These are phyloP conservation scores for Rhodotorula glutinis DNA, from an alignment of 1,284 basidiomycete species.

Conservation along the genomic window DNA sequence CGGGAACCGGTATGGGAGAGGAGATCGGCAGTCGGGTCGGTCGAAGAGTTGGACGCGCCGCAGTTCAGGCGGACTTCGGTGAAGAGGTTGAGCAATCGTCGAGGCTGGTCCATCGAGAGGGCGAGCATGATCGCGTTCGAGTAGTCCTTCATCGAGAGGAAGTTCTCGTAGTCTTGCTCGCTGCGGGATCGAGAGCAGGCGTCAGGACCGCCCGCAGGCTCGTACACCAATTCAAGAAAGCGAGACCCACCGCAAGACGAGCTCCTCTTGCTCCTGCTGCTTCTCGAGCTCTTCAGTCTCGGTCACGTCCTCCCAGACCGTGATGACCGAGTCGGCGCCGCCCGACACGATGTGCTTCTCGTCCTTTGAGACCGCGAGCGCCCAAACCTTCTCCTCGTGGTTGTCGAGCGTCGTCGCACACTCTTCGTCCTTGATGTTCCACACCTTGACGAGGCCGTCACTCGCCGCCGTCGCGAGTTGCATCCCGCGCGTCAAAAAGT, in stretches of 20 bases:
- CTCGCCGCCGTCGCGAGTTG: slow-evolving; percentile 85
- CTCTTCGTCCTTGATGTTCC: slow-evolving; percentile 86
- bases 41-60: slow-evolving; percentile 9
- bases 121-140: slow-evolving; percentile 85
- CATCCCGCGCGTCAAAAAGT: slow-evolving; percentile 77
- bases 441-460: slow-evolving; percentile 92
- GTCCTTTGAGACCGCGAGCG: slow-evolving; percentile 71
- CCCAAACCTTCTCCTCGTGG: slow-evolving; percentile 97
- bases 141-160: slow-evolving; percentile 82
- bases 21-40: slow-evolving; percentile 23
- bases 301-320: slow-evolving; percentile 91
- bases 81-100: slow-evolving; percentile 79
- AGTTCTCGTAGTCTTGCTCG: slow-evolving; percentile 94
- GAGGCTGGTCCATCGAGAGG: slow-evolving; percentile 87
- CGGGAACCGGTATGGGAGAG: slow-evolving; percentile 60
- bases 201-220: neutral
- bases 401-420: slow-evolving; percentile 87
- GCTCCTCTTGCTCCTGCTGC: slow-evolving; percentile 64
- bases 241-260: slow-evolving; percentile 68
- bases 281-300: slow-evolving; percentile 70
- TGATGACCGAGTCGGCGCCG: slow-evolving; percentile 88
- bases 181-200: slow-evolving; percentile 51
- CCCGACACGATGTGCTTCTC: slow-evolving; percentile 82
- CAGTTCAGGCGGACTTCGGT: slow-evolving; percentile 55
- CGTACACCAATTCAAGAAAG: neutral